A percentile compares a stretch with the other conserved stretches of the same genome.
Conservation (phyloP, 2,329 filamentous ascomycete genomes). For the Phialemoniopsis sp. region DNA sequence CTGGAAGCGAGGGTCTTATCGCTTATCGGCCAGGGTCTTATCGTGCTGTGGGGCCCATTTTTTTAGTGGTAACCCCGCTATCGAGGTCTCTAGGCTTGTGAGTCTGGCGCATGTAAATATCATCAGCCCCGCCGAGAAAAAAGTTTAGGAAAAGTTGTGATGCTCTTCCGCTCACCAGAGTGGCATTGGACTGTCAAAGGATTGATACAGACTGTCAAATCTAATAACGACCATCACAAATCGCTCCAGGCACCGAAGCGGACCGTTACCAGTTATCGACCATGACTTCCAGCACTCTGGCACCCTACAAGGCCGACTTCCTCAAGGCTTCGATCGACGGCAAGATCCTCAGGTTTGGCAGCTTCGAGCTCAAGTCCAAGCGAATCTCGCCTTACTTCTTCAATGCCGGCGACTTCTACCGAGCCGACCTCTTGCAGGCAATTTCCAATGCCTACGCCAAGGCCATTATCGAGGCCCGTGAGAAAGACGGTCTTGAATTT, state of each 20-base stretch:
- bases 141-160: too few relatives aligned
- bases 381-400: constrained; percentile 95
- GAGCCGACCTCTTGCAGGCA: constrained; percentile 69
- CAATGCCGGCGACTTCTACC: constrained; percentile 90
- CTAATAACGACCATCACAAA: too few relatives aligned
- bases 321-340: constrained; percentile 64
- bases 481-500: constrained; percentile 46
- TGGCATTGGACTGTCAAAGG: too few relatives aligned
- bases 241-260: background rate
- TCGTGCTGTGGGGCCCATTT: too few relatives aligned
- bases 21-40: too few relatives aligned
- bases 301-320: constrained; percentile 69
- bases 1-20: too few relatives aligned
- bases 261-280: background rate
- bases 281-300: constrained; percentile 28
- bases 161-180: too few relatives aligned
- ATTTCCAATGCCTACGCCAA: constrained; percentile 79
- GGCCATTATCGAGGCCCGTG: constrained; percentile 48
- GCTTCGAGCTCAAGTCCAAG: constrained; percentile 88
- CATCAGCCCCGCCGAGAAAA: too few relatives aligned
- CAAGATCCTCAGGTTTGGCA: constrained; percentile 74
- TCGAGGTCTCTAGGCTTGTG: too few relatives aligned
- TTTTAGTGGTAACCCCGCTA: too few relatives aligned
- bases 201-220: too few relatives aligned
- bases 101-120: too few relatives aligned